These are phyloP conservation scores for Naegleria fowleri DNA, from an alignment of 208 protist genomes.

Conservation along the genomic window DNA sequence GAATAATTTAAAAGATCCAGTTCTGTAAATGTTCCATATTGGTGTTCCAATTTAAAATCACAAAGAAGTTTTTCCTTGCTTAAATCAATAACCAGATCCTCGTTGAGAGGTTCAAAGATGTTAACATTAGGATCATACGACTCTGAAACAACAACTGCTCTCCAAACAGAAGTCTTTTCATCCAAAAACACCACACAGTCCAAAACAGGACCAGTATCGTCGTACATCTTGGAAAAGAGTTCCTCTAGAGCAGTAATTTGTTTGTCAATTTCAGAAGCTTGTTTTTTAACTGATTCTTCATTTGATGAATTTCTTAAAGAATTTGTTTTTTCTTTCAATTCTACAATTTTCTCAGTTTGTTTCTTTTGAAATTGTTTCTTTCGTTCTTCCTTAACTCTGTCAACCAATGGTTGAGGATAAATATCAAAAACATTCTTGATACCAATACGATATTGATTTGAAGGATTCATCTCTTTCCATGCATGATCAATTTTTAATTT, in stretches of 20 bases:
- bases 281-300: slow-evolving; percentile 3
- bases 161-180: not conserved
- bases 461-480: not conserved
- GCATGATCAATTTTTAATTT: not conserved
- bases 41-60: slow-evolving; percentile 27
- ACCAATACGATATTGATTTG: slow-evolving; percentile 36
- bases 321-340: slow-evolving; percentile 13
- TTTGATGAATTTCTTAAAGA: not conserved
- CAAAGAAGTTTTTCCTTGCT: not conserved
- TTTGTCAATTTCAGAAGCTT: slow-evolving; percentile 34
- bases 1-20: slow-evolving; percentile 41
- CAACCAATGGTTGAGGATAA: slow-evolving; percentile 27
- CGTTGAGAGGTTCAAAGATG: not conserved
- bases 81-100: slow-evolving; percentile 39
- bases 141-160: not conserved
- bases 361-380: slow-evolving; percentile 39
- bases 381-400: slow-evolving; percentile 43
- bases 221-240: slow-evolving; percentile 23
- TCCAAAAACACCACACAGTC: slow-evolving; percentile 45
- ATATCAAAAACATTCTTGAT: slow-evolving; percentile 37
- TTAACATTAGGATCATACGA: not conserved
- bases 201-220: slow-evolving; percentile 26
- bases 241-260: slow-evolving; percentile 32
- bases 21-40: slow-evolving; percentile 31
- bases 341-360: slow-evolving; percentile 15